phyloP scores from a whole-genome alignment of 176 grass and related monocot genomes.

The Bothriochloa decipiens region DNA sequence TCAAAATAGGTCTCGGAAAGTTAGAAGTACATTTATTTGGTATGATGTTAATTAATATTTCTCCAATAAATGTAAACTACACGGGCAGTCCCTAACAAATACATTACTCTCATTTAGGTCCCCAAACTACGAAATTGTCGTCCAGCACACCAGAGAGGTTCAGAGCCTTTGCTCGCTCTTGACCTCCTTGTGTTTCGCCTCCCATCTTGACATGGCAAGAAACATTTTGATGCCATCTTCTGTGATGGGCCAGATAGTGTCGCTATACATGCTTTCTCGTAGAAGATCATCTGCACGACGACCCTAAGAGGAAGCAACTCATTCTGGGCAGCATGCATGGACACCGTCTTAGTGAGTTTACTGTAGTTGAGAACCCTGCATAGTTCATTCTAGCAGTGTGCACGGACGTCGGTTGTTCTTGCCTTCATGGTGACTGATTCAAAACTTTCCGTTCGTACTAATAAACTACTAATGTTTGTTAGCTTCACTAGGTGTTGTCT shows the following conservation, averaged over 20 bases:
- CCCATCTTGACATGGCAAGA: not conserved
- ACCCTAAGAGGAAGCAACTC: not conserved
- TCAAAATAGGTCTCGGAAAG: not conserved
- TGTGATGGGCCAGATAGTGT: not conserved
- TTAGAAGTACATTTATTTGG: not conserved
- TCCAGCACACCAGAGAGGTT: not conserved
- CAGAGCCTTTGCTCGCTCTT: not conserved
- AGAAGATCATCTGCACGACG: too few relatives aligned
- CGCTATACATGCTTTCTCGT: not conserved
- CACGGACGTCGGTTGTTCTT: not conserved
- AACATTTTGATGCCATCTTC: too few relatives aligned
- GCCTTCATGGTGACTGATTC: not conserved
- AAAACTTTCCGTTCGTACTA: not conserved
- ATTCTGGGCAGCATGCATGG: not conserved
- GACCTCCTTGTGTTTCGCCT: not conserved
- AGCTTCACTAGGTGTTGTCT: not conserved
- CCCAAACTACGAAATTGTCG: not conserved
- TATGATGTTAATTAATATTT: not conserved
- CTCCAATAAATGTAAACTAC: not conserved
- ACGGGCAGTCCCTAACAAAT: not conserved
- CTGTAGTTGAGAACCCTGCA: not conserved
- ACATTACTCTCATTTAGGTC: not conserved
- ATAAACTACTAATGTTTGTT: not conserved
- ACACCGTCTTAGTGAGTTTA: not conserved
- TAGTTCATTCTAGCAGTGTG: not conserved